Base-by-base conservation (phyloP, 2,329 filamentous ascomycete genomes). In the Paraphoma chrysanthemicola region DNA sequence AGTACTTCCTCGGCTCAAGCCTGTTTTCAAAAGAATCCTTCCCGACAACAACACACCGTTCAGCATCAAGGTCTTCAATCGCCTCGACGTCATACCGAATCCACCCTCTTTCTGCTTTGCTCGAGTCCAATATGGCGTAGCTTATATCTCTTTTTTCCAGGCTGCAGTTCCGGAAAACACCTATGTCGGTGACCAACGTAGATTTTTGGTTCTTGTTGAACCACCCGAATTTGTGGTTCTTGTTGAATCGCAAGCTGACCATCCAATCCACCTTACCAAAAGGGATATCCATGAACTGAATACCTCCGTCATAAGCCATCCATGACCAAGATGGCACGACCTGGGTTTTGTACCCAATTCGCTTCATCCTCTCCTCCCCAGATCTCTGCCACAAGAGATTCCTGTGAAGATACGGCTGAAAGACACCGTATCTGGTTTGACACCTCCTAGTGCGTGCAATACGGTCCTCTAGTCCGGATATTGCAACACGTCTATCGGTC, bases 251-350 rank as follows among this genome's bases (percentile, higher is more conserved):
- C 5, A 50, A 18, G 17, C 39, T 43, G 63, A 57, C 53, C 67
- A 68, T 6, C 61, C 57, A 53, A 69, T 68, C 14, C 75, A 62
- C 8, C 66, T 66, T 29, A 73, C 74, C 36, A 31, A 43, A 50
- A n/a, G 36, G 36, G 28, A 50, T 18, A 28, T 43, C 44, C 18
- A 45, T 31, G 77, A 38, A 48, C 30, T 48, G 14, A 38, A 48
- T 38, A 12, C 33, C 45, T 36, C 45, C 45, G 18, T 9, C 5
- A 23, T 48, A 48, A 8, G 45, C 30, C 45, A 48, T 48, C 45
- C 45, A 48, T 48, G 45, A 36, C 66, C 66, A 67, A 10, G 60
- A 66, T 30, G 60, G 64, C 43, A 66, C 57, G 16, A 18, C n/a
- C n/a, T n/a, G 6, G 16, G 31, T 28, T 4, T 51, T 41, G 33